Evolutionary conservation across 345 rosid species (phyloP), one percentile per base, ranked within the genome.

Genomic region (Viola odorata): DNA sequence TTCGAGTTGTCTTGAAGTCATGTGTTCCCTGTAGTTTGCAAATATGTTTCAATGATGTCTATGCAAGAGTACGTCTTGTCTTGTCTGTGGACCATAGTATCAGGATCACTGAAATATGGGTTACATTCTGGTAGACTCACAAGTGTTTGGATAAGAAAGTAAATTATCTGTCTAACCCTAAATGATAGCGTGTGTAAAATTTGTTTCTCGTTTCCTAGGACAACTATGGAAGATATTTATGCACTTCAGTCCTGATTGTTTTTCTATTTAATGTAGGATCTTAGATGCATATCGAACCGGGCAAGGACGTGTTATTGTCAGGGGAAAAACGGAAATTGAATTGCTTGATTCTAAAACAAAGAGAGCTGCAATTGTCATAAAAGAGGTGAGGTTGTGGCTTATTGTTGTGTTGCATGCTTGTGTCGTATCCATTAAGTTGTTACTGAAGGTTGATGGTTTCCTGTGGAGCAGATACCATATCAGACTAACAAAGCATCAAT

Each of bases 271-370:
- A 14, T 70, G 57, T 55, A 91, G 98, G 77, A 85, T 92, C 66
- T 79, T 92, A 69, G 91, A 87, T 10, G 96, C 98, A 45, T 92
- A 92, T 79, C 97, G 96, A 68, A 85, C 90, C 60, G 97, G 98
- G 64, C 77, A 80, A 59, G 98, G 96, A 45, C 85, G 95, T 63
- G 75, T 92, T 42, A 68, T 86, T 53, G 83, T 89, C 53, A 84
- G 98, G 74, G 98, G 98, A 42, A 89, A 90, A 78, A 78, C 85
- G 60, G 88, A 87, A 56, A 74, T 89, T 73, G 98, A 92, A 75
- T 40, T 84, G 73, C 76, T 92, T 7, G 97, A 92, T 76, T 67
- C 94, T 10, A 89, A 80, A 73, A 80, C 86, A 63, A 92, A 92
- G 68, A 77, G 88, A 61, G 71, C 71, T 73, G 94, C 91, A 50